A percentile compares a stretch with the other conserved stretches of the same genome.
phyloP scores from a whole-genome alignment of 2,329 filamentous ascomycete species.

The Coniochaeta ligniaria region DNA sequence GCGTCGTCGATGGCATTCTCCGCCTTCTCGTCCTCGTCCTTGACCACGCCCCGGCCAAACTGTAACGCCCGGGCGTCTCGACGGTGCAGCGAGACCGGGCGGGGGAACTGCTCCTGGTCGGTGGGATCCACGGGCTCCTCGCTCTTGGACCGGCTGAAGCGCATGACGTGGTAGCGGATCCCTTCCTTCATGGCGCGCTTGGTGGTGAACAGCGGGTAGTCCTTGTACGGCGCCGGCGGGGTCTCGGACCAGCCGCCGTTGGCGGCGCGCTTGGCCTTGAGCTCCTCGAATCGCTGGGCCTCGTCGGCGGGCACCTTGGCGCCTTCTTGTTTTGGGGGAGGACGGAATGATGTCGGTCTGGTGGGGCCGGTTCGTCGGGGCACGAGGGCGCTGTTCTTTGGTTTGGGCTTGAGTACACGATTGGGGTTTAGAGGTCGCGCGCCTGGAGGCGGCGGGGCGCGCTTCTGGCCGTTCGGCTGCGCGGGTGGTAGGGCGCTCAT shows the following conservation, averaged over 20 bases:
- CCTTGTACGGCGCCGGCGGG: slow-evolving; percentile 38
- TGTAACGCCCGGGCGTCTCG: slow-evolving; percentile 71
- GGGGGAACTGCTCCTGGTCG: slow-evolving; percentile 71
- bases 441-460: slow-evolving; percentile 9
- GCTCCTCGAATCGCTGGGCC: slow-evolving; percentile 10
- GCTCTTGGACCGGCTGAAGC: slow-evolving; percentile 43
- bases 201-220: slow-evolving; percentile 69
- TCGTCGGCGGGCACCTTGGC: slow-evolving; percentile 11
- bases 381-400: slow-evolving; percentile 55
- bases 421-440: slow-evolving; percentile 19
- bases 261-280: slow-evolving; percentile 32
- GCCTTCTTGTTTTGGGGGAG: slow-evolving; percentile 9
- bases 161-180: slow-evolving; percentile 80
- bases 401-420: slow-evolving; percentile 38
- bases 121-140: slow-evolving; percentile 61
- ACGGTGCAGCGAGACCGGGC: slow-evolving; percentile 82
- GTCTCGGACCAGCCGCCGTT: slow-evolving; percentile 50
- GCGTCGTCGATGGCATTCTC: slow-evolving; percentile 42
- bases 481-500: background rate
- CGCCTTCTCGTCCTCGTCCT: slow-evolving; percentile 40
- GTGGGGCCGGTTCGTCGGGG: slow-evolving; percentile 32
- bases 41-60: slow-evolving; percentile 52
- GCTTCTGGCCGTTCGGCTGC: background rate
- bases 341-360: slow-evolving; percentile 21
- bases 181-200: slow-evolving; percentile 74